phyloP scores from a whole-genome alignment of 2,329 filamentous ascomycete genomes.

The Esteya vermicola region DNA sequence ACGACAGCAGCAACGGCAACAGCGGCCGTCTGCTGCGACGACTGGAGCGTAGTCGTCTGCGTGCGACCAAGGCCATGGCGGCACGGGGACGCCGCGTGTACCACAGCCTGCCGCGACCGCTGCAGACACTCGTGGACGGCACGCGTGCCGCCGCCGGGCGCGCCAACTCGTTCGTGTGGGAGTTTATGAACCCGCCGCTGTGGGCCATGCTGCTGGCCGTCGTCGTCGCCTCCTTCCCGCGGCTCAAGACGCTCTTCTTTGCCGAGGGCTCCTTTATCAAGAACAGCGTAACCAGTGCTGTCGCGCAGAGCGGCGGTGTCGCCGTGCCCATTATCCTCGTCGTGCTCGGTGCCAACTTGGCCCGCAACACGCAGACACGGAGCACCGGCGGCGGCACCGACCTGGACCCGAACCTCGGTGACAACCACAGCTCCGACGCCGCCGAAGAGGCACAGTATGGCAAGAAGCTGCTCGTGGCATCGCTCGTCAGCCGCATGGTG shows the following conservation, averaged over 20 bases:
- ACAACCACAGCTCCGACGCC: conserved; percentile 49
- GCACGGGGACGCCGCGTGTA: conserved; percentile 14
- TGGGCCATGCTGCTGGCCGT: conserved; percentile 96
- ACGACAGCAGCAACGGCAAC: conserved; percentile 36
- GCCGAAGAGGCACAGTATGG: conserved; percentile 55
- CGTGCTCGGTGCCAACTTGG: conserved; percentile 86
- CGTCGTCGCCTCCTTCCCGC: conserved; percentile 74
- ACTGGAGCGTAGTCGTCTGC: too few species aligned
- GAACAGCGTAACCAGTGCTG: conserved; percentile 82
- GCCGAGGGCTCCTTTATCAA: conserved; percentile 75
- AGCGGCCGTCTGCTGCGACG: too few species aligned
- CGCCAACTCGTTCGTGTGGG: conserved; percentile 57
- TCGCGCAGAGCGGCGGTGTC: conserved; percentile 74
- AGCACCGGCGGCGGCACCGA: too few species aligned
- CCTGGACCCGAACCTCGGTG: too few species aligned
- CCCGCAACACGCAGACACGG: conserved; percentile 80
- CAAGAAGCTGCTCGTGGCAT: conserved; percentile 71
- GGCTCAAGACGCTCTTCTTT: conserved; percentile 76
- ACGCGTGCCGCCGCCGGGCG: conserved; percentile 22
- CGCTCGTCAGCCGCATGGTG: conserved; percentile 79
- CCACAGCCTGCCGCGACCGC: conserved; percentile 24
- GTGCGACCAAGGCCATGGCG: conserved; percentile 11
- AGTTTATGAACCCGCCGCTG: conserved; percentile 95
- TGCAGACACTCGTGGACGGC: conserved; percentile 21
- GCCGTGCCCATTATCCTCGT: conserved; percentile 92